Base-by-base conservation (phyloP, 306 rosid species). In the Citrullus amarus region DNA sequence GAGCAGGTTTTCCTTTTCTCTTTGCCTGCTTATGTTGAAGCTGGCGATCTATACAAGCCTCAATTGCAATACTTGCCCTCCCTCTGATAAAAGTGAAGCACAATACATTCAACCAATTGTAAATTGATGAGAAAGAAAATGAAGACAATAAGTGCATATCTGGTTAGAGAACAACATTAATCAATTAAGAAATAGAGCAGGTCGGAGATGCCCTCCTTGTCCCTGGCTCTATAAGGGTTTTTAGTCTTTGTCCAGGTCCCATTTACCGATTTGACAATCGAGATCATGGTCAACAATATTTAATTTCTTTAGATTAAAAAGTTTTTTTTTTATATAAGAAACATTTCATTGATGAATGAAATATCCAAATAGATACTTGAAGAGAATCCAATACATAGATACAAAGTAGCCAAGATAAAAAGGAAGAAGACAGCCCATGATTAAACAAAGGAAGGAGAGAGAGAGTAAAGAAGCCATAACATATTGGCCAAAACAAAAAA, bases 11-110 rank as follows among this genome's bases (percentile, higher is more conserved):
- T 59, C 91, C 92, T 85, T 80, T 89, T 77, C 88, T 84, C 85
- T 79, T 88, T 32, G 88, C 89, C 81, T 85, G 82, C 86, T 92
- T 92, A 50, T 28, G 66, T 73, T 87, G 89, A 66, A 90, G 91
- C 78, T 81, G 96, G 76, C 87, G 81, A 28, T 86, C 89, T 81
- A 91, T 53, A 73, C 83, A 92, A 75, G 89, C 88, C 48, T 90
- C 91, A 78, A 94, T 89, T 5, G 98, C 97, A 46, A 95, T 86
- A 89, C 98, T 95, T 16, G 90, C 88, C 81, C 98, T 92, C 75
- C 98, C 98, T 86, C 97, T 95, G 89, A 83, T 41, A 55, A 43
- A 57, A 61, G 82, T 70, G 73, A 61, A 15, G 44, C 8, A 68
- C 53, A 20, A 68, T 51, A 48, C 11, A 71, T 16, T 72, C 56